phyloP scores from a whole-genome alignment of 2,329 filamentous ascomycete species.

The Emericellopsis atlantica region DNA sequence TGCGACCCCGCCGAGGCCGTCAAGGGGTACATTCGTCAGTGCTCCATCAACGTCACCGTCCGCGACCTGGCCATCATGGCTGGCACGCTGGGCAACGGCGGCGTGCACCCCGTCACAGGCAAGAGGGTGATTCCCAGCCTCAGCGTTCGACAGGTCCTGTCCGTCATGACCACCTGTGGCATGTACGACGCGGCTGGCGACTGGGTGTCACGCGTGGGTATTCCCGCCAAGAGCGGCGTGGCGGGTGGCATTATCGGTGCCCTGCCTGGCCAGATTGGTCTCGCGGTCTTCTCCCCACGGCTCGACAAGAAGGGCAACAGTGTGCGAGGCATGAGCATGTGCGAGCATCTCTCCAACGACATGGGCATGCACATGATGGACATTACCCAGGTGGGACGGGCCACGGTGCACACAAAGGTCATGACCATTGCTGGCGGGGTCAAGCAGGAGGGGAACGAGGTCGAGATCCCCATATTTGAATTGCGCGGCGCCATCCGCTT shows the following conservation, averaged over 20 bases:
- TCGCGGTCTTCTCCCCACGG: constrained; percentile 17
- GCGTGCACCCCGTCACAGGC: constrained; percentile 18
- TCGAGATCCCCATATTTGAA: constrained; percentile 17
- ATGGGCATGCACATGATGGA: constrained; percentile 23
- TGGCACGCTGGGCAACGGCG: constrained; percentile 22
- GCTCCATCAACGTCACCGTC: constrained; percentile 26
- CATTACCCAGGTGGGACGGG: constrained; percentile 15
- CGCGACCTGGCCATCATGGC: constrained; percentile 26
- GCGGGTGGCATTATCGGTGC: constrained; percentile 19
- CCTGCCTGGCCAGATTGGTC: constrained; percentile 16
- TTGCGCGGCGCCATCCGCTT: constrained; percentile 19
- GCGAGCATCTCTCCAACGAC: constrained; percentile 15
- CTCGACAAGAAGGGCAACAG: constrained; percentile 19
- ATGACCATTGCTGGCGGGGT: constrained; percentile 15
- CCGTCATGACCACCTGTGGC: constrained; percentile 26
- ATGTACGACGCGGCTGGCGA: constrained; percentile 27
- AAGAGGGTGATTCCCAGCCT: constrained; percentile 19
- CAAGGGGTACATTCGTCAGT: constrained; percentile 24
- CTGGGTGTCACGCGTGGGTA: constrained; percentile 23
- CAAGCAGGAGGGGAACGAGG: constrained; percentile 11
- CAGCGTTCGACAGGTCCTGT: constrained; percentile 24
- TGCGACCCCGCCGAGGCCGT: constrained; percentile 20
- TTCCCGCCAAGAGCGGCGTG: constrained; percentile 23
- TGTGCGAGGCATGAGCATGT: constrained; percentile 17
- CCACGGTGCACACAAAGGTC: constrained; percentile 14